A percentile compares a stretch with the other conserved stretches of the same genome.
Conservation (phyloP, 371 early-diverging fungal genomes). For the Apophysomyces elegans region DNA sequence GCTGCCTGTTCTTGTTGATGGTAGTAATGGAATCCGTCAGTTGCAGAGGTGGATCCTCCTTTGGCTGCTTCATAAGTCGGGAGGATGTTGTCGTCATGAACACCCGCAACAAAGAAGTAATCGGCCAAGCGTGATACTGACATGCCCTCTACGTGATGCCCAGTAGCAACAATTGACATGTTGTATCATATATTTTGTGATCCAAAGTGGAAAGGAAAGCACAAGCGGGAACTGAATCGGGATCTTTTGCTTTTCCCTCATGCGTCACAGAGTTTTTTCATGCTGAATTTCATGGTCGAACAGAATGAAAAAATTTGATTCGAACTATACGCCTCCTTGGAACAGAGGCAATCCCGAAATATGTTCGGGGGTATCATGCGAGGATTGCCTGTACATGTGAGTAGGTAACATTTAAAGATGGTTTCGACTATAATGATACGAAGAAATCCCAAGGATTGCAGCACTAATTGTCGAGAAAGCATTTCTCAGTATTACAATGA, state of each 20-base stretch:
- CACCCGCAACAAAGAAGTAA: slow-evolving; percentile 55
- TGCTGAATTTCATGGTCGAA: too few relatives aligned
- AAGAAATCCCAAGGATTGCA: too few relatives aligned
- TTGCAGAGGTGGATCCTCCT: slow-evolving; percentile 20
- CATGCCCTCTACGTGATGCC: background rate
- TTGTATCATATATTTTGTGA: background rate
- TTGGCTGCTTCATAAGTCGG: slow-evolving; percentile 38
- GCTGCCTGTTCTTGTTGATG: slow-evolving; percentile 40
- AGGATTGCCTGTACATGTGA: too few relatives aligned
- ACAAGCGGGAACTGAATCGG: background rate
- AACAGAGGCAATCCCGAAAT: too few relatives aligned
- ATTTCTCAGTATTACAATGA: too few relatives aligned
- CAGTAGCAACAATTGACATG: slow-evolving; percentile 5
- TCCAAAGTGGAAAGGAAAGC: background rate
- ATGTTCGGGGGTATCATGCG: too few relatives aligned
- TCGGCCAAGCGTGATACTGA: slow-evolving; percentile 41
- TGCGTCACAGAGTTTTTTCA: too few relatives aligned
- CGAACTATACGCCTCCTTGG: too few relatives aligned
- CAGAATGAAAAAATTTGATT: too few relatives aligned
- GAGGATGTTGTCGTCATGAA: slow-evolving; percentile 43
- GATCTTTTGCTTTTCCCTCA: background rate
- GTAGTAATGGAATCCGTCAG: slow-evolving; percentile 30
- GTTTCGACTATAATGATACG: too few relatives aligned
- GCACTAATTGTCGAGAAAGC: too few relatives aligned
- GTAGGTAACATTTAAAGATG: too few relatives aligned